Conservation (phyloP, 352 stramenopile genomes). For the Phytopythium helicoides region DNA sequence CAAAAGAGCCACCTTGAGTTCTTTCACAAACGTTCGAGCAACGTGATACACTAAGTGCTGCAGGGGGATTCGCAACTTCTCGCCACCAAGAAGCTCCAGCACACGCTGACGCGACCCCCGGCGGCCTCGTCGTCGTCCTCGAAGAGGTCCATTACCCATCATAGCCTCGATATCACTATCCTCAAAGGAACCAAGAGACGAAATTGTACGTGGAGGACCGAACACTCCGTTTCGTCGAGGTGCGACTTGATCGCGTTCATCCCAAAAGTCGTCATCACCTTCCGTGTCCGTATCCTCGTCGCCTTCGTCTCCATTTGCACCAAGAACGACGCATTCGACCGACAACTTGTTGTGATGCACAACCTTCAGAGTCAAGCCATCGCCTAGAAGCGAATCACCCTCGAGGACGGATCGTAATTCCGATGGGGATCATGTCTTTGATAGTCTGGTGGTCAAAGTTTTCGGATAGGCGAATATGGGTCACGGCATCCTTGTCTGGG, state of each 20-base stretch:
- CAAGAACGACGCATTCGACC: slow-evolving; percentile 81
- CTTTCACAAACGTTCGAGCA: slow-evolving; percentile 61
- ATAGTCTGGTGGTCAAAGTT: slow-evolving; percentile 91
- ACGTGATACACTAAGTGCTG: slow-evolving; percentile 74
- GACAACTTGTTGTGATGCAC: slow-evolving; percentile 82
- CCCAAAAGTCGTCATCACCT: slow-evolving; percentile 1
- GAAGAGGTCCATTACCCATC: too few species aligned
- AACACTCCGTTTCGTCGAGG: slow-evolving; percentile 9
- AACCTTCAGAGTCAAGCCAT: slow-evolving; percentile 75
- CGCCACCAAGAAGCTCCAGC: slow-evolving; percentile 77
- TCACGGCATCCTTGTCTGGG: slow-evolving; percentile 49
- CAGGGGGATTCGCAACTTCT: slow-evolving; percentile 80
- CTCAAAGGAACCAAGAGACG: slow-evolving; percentile 39
- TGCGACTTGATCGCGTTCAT: not conserved
- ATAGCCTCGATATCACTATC: slow-evolving; percentile 28
- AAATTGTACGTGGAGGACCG: slow-evolving; percentile 29
- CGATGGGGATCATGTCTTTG: slow-evolving; percentile 87
- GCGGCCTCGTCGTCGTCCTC: slow-evolving; percentile 24
- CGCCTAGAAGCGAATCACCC: slow-evolving; percentile 73
- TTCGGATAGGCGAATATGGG: slow-evolving; percentile 82
- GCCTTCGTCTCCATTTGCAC: slow-evolving; percentile 30
- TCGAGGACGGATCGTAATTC: slow-evolving; percentile 80
- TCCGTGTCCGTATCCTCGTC: slow-evolving; percentile 9
- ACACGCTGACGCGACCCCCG: slow-evolving; percentile 43
- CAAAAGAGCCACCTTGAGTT: slow-evolving; percentile 66